Conservation (phyloP, 2,329 filamentous ascomycete genomes). For the Calonectria pteridis region DNA sequence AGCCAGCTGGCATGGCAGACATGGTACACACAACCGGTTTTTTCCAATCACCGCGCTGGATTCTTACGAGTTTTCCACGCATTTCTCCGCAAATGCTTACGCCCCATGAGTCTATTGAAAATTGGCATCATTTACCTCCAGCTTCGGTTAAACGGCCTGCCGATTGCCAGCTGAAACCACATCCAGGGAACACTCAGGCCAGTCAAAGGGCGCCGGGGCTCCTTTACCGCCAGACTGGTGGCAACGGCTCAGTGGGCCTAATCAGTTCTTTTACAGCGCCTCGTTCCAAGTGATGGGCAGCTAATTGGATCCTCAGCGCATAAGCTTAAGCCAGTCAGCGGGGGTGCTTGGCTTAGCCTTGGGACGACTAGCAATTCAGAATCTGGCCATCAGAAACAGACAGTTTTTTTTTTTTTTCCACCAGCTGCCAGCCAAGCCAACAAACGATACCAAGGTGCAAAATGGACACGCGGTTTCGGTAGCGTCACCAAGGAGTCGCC, state of each 20-base stretch:
- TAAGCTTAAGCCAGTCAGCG: conserved; percentile 4
- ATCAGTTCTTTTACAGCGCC: not conserved
- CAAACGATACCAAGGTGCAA: not conserved
- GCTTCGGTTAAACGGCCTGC: not conserved
- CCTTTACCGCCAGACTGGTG: not conserved
- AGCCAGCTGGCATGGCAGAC: not conserved
- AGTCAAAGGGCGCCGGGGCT: not conserved
- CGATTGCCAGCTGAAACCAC: not conserved
- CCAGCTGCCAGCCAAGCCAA: conserved; percentile 6
- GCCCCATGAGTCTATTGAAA: not conserved
- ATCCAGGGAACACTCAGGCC: not conserved
- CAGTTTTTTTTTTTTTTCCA: not conserved
- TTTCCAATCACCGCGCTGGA: not conserved
- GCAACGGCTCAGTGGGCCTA: not conserved
- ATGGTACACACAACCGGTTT: not conserved
- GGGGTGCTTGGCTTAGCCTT: not conserved
- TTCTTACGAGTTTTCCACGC: not conserved
- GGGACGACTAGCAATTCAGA: not conserved
- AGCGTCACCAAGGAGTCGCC: not conserved
- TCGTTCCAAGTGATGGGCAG: not conserved
- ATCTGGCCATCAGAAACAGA: not conserved
- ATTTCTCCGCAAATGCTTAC: not conserved
- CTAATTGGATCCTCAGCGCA: not conserved
- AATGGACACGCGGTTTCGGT: not conserved
- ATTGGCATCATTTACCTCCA: not conserved